phyloP scores from a whole-genome alignment of 2,329 filamentous ascomycete species.

The Aspergillus quadrilineatus region DNA sequence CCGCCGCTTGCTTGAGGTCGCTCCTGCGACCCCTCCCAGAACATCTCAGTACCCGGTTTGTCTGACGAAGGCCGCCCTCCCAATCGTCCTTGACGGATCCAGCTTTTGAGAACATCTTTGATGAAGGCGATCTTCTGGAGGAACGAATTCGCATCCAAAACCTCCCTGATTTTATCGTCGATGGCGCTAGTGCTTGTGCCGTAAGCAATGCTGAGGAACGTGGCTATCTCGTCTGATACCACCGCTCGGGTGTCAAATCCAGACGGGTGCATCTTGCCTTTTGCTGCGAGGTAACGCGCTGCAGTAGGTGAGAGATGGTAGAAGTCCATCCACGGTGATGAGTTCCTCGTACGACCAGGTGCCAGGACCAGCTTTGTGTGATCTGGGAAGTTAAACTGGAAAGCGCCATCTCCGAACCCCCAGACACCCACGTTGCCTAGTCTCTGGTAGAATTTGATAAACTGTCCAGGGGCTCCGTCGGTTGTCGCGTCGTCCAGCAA shows the following conservation, averaged over 20 bases:
- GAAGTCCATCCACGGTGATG: conserved; percentile 48
- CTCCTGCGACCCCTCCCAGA: conserved; percentile 45
- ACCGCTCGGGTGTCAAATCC: conserved; percentile 45
- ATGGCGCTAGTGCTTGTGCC: conserved; percentile 33
- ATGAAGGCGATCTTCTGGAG: conserved; percentile 45
- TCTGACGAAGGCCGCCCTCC: conserved; percentile 32
- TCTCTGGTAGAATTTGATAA: conserved; percentile 53
- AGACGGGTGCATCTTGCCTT: conserved; percentile 44
- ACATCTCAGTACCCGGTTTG: conserved; percentile 28
- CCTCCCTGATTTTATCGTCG: conserved; percentile 41
- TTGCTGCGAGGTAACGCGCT: conserved; percentile 43
- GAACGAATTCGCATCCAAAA: conserved; percentile 47
- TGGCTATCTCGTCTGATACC: conserved; percentile 42
- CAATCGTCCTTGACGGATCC: conserved; percentile 40
- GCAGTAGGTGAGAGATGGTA: conserved; percentile 50
- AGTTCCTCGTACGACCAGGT: conserved; percentile 37
- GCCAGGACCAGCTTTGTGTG: conserved; percentile 53
- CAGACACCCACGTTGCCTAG: conserved; percentile 55
- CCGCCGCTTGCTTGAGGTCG: conserved; percentile 38
- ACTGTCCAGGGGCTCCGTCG: conserved; percentile 34
- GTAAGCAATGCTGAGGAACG: conserved; percentile 42
- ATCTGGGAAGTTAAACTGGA: conserved; percentile 55
- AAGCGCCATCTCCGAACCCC: conserved; percentile 51
- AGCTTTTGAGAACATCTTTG: conserved; percentile 41
- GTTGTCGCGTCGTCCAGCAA: conserved; percentile 29